Conservation (phyloP, 345 rosid genomes). For the Eucalyptus curtisii region DNA sequence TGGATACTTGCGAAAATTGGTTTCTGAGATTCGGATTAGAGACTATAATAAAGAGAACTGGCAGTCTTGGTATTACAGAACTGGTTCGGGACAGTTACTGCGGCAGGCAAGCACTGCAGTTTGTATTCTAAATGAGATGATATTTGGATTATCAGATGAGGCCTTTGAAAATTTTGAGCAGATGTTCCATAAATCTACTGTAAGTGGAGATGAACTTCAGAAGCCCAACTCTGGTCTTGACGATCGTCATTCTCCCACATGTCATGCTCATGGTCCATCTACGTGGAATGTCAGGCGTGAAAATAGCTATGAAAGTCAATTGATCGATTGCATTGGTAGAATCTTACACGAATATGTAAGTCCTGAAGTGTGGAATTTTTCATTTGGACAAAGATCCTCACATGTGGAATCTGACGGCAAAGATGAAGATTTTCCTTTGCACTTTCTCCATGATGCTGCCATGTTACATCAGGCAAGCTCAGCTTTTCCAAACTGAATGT, state of each 20-base stretch:
- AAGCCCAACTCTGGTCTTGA: slow-evolving; percentile 3
- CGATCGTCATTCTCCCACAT: not conserved
- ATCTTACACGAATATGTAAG: slow-evolving; percentile 82
- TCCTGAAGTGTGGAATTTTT: slow-evolving; percentile 82
- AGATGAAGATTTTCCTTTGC: slow-evolving; percentile 27
- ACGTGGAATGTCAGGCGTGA: slow-evolving; percentile 48
- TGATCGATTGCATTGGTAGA: slow-evolving; percentile 72
- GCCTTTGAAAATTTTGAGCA: slow-evolving; percentile 33
- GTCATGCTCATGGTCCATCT: slow-evolving; percentile 1
- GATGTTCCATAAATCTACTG: slow-evolving; percentile 42
- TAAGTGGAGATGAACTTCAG: slow-evolving; percentile 7
- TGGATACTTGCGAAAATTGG: slow-evolving; percentile 39
- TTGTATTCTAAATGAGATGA: slow-evolving; percentile 83
- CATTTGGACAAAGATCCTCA: slow-evolving; percentile 35
- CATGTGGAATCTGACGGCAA: slow-evolving; percentile 21
- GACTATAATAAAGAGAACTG: slow-evolving; percentile 61
- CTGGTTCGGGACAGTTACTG: slow-evolving; percentile 68
- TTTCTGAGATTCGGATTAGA: slow-evolving; percentile 60
- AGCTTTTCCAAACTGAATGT: not conserved
- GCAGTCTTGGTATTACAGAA: slow-evolving; percentile 72
- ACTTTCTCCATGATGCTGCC: slow-evolving; percentile 60
- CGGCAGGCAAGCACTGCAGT: slow-evolving; percentile 76
- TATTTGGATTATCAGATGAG: slow-evolving; percentile 69
- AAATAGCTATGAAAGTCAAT: slow-evolving; percentile 24
- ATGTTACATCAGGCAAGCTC: slow-evolving; percentile 67